Conservation (phyloP, 306 rosid genomes). For the Lupinus albus region DNA sequence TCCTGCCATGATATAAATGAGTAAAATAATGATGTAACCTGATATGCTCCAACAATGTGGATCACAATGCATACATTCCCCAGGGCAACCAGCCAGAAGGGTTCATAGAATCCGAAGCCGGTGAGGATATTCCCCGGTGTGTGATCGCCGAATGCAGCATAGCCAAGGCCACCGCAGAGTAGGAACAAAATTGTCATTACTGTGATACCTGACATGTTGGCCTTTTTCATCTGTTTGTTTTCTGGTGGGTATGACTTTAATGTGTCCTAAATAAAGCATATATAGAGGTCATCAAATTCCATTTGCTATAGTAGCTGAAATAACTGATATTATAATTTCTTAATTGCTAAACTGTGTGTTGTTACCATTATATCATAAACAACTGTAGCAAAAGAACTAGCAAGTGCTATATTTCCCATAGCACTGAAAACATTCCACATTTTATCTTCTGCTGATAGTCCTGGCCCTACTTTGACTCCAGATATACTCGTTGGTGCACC, state of each 20-base stretch:
- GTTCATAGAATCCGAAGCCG: conserved; percentile 62
- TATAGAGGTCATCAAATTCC: background rate
- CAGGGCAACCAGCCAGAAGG: conserved; percentile 58
- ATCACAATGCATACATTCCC: conserved; percentile 60
- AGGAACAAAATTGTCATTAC: conserved; percentile 52
- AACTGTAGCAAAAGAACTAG: conserved; percentile 59
- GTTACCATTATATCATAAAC: conserved; percentile 61
- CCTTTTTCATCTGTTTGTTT: conserved; percentile 64
- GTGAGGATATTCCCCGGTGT: conserved; percentile 67
- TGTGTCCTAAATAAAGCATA: conserved; percentile 52
- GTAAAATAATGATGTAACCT: conserved; percentile 38
- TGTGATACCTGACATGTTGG: conserved; percentile 50
- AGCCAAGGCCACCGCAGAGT: conserved; percentile 52
- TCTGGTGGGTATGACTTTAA: conserved; percentile 63
- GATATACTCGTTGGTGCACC: conserved; percentile 42
- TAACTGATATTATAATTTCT: background rate
- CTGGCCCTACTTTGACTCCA: conserved; percentile 46
- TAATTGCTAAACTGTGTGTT: background rate
- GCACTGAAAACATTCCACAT: conserved; percentile 65
- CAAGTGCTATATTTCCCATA: conserved; percentile 72
- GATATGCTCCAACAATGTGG: conserved; percentile 68
- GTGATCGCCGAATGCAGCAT: conserved; percentile 68
- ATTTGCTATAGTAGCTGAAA: background rate
- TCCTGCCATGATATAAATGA: background rate
- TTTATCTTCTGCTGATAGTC: conserved; percentile 50